Percentiles rank a stretch among this genome's conserved stretches.
These are phyloP conservation scores for Fusarium sulawesiense DNA, from an alignment of 2,329 filamentous ascomycete genomes.

Conservation along the genomic window DNA sequence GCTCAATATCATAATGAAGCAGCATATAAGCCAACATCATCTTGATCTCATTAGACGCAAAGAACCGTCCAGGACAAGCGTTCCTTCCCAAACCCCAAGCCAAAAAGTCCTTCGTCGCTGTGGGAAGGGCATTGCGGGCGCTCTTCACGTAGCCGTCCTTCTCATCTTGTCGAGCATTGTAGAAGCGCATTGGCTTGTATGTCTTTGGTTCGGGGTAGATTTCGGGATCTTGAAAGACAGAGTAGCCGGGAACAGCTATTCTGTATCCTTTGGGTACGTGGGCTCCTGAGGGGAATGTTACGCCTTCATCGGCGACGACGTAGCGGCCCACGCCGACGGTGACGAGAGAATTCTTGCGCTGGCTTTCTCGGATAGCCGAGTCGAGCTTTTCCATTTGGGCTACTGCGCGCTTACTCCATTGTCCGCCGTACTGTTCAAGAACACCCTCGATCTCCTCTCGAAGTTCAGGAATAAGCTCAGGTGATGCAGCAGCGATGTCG, in stretches of 20 bases:
- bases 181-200: constrained; percentile 1
- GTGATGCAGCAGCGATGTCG: constrained; percentile 1
- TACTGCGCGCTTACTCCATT: neutral
- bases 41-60: constrained; percentile 11
- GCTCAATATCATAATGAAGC: neutral
- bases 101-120: neutral
- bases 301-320: neutral
- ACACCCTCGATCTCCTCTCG: neutral
- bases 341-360: constrained; percentile 14
- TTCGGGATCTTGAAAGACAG: constrained; percentile 4
- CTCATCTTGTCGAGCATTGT: neutral
- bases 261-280: constrained; percentile 9
- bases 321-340: neutral
- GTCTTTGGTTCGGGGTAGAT: constrained; percentile 4
- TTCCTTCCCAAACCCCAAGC: constrained; percentile 11
- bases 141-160: neutral
- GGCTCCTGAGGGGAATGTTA: constrained; percentile 3
- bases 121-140: constrained; percentile 1
- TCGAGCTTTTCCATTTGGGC: constrained; percentile 13
- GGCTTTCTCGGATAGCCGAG: constrained; percentile 19
- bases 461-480: neutral
- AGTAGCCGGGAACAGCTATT: constrained; percentile 7
- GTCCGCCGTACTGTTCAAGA: neutral
- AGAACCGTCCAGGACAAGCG: constrained; percentile 4
- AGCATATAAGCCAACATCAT: constrained; percentile 2